Percentiles rank a stretch among this genome's conserved stretches.
Conservation (phyloP, 169 alveolate genomes). For the Eimeria tenella region DNA sequence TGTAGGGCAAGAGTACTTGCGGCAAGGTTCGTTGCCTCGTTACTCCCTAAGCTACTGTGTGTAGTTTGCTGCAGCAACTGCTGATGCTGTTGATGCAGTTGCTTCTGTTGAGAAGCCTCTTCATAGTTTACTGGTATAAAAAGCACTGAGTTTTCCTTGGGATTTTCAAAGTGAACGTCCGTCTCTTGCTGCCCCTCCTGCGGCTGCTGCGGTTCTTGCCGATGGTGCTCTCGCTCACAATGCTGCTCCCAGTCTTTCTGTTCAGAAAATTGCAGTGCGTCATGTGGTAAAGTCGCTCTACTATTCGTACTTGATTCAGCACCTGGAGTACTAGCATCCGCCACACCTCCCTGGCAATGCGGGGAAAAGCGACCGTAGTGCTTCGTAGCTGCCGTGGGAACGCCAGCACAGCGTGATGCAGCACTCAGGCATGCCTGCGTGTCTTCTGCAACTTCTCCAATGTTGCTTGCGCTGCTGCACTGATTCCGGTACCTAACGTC, state of each 20-base stretch:
- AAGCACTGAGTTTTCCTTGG: too few relatives aligned
- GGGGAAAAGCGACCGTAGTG: not conserved
- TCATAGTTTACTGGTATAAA: not conserved
- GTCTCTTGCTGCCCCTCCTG: not conserved
- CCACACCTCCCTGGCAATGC: not conserved
- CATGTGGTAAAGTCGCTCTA: not conserved
- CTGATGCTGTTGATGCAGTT: not conserved
- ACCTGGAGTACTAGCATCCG: not conserved
- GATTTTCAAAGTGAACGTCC: not conserved
- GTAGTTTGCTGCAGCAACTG: not conserved
- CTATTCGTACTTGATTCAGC: not conserved
- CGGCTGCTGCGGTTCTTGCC: not conserved
- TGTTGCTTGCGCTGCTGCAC: constrained; percentile 32
- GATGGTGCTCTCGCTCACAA: not conserved
- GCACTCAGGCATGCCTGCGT: not conserved
- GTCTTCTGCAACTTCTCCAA: not conserved
- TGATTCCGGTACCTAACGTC: constrained; percentile 53
- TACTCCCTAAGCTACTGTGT: not conserved
- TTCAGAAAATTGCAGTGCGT: not conserved
- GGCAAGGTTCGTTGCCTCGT: not conserved
- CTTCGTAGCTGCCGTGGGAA: not conserved
- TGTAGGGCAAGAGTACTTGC: not conserved
- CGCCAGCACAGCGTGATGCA: not conserved
- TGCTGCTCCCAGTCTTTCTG: not conserved
- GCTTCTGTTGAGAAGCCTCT: not conserved